Percentiles rank a stretch among this genome's conserved stretches.
Conservation (phyloP, 371 early-diverging fungal species). For the Actinomortierella wolfii region DNA sequence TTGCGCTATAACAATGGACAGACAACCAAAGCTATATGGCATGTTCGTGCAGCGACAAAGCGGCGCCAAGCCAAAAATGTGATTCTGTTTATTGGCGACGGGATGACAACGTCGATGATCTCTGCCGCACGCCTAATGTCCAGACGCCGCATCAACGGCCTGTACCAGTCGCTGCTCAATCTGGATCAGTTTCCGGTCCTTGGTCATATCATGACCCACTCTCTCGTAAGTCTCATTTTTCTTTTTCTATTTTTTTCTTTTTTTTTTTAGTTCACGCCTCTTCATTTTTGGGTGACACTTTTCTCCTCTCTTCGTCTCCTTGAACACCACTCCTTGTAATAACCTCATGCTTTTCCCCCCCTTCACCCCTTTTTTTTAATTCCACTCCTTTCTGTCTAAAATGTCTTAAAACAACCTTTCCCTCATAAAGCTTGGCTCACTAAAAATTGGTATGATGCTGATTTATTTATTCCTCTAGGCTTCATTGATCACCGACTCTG, state of each 20-base stretch:
- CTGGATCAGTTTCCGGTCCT: conserved; percentile 60
- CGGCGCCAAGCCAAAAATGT: conserved; percentile 65
- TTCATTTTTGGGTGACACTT: no score
- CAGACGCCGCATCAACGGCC: conserved; percentile 50
- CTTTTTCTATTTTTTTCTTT: no score
- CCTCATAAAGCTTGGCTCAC: no score
- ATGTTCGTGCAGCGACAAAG: conserved; percentile 41
- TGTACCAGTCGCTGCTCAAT: conserved; percentile 51
- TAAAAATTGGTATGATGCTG: no score
- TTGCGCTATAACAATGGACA: conserved; percentile 18
- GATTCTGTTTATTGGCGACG: conserved; percentile 68
- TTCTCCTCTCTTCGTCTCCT: no score
- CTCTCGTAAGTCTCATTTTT: conserved; percentile 27
- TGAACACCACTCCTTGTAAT: no score
- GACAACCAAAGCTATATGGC: conserved; percentile 43
- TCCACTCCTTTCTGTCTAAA: no score
- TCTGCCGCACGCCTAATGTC: conserved; percentile 56
- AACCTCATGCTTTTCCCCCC: no score
- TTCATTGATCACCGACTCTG: conserved; percentile 67
- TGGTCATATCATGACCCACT: conserved; percentile 65
- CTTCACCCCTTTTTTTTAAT: no score
- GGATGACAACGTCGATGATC: conserved; percentile 58
- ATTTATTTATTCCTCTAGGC: conserved; percentile 46
- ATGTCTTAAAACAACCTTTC: no score
- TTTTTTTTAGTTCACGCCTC: no score